phyloP scores from a whole-genome alignment of 2,329 filamentous ascomycete species.

The Penicillium sp. region DNA sequence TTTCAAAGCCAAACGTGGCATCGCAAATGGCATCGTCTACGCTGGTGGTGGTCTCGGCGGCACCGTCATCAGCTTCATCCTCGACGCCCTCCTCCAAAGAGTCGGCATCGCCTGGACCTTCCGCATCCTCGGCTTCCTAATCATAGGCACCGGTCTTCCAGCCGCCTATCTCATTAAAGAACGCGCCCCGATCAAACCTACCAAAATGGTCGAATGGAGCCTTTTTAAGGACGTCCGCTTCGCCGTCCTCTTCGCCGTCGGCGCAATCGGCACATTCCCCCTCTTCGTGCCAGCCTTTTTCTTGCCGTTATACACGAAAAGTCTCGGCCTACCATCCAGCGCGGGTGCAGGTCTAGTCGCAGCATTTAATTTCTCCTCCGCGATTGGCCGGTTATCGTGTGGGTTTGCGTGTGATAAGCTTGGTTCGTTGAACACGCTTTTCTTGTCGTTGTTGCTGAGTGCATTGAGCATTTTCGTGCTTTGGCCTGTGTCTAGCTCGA shows the following conservation, averaged over 20 bases:
- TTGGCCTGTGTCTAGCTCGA: conserved; percentile 64
- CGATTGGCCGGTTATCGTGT: conserved; percentile 61
- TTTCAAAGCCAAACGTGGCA: conserved; percentile 59
- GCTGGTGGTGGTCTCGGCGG: conserved; percentile 61
- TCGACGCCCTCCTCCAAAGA: conserved; percentile 51
- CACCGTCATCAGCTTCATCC: conserved; percentile 57
- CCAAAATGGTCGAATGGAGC: conserved; percentile 40
- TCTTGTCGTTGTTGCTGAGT: conserved; percentile 58
- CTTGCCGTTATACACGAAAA: conserved; percentile 61
- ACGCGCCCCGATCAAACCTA: conserved; percentile 34
- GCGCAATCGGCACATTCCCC: conserved; percentile 64
- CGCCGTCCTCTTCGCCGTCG: conserved; percentile 59
- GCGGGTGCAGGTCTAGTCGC: conserved; percentile 65
- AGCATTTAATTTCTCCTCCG: conserved; percentile 67
- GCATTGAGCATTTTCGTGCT: conserved; percentile 65
- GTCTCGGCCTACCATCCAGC: conserved; percentile 60
- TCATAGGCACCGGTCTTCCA: conserved; percentile 61
- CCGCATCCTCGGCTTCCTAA: conserved; percentile 55
- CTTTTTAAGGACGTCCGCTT: conserved; percentile 62
- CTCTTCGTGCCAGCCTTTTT: conserved; percentile 68
- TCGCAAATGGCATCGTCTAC: conserved; percentile 58
- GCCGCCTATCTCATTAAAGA: conserved; percentile 59
- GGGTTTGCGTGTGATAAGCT: conserved; percentile 62
- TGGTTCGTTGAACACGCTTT: conserved; percentile 63
- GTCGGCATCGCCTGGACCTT: conserved; percentile 52